A percentile compares a stretch with the other conserved stretches of the same genome.
phyloP scores from a whole-genome alignment of 352 stramenopile species.

The Phytophthora parvispora region DNA sequence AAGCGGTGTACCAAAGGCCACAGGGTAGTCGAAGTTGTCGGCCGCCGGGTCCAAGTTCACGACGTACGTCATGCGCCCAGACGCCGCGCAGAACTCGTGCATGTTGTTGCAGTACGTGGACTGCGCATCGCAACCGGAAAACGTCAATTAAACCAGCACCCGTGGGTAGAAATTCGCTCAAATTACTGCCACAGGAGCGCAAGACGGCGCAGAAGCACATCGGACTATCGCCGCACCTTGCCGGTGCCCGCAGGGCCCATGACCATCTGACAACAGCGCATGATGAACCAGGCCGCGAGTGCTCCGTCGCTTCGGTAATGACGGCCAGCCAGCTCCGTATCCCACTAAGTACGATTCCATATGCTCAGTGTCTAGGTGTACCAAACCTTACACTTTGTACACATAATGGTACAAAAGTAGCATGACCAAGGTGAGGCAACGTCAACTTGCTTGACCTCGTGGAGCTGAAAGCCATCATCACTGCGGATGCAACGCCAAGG shows the following conservation, averaged over 20 bases:
- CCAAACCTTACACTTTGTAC: background rate
- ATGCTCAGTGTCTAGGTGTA: background rate
- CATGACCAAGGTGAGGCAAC: background rate
- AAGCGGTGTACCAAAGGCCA: conserved; percentile 82
- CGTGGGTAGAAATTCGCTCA: conserved; percentile 11
- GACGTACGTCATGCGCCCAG: conserved; percentile 92
- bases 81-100: conserved; percentile 92
- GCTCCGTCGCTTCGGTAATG: conserved; percentile 24
- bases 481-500: conserved; percentile 4
- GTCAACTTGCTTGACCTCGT: background rate
- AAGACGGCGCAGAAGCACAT: background rate
- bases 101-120: conserved; percentile 96
- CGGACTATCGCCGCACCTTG: conserved; percentile 66
- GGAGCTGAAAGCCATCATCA: too few relatives aligned
- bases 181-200: conserved; percentile 12
- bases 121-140: conserved; percentile 42
- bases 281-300: conserved; percentile 37
- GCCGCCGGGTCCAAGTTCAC: conserved; percentile 98
- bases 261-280: conserved; percentile 93
- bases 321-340: conserved; percentile 16
- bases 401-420: background rate
- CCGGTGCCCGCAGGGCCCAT: conserved; percentile 93
- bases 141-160: conserved; percentile 8
- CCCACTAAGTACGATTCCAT: conserved; percentile 14
- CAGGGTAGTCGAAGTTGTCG: conserved; percentile 91